Conservation (phyloP, 176 grass and related monocot genomes). For the Pharus latifolius region DNA sequence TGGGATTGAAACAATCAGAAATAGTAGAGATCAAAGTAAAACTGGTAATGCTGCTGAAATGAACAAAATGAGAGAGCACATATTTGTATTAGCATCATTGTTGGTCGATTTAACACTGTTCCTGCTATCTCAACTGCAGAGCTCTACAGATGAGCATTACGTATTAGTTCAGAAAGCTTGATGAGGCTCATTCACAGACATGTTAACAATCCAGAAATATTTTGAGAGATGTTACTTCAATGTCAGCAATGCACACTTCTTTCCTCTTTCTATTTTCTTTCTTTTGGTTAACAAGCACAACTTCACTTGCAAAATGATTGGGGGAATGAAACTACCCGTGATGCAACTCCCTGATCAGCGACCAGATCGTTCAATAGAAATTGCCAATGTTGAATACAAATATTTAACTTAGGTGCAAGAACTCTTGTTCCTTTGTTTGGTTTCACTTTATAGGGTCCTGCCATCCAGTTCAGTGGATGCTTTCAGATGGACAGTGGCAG, state of each 20-base stretch:
- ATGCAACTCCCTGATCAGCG: too few species aligned
- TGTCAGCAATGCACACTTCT: too few species aligned
- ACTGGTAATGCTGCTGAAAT: background rate
- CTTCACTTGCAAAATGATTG: background rate
- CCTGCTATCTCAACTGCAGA: background rate
- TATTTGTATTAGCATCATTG: background rate
- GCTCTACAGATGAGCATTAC: background rate
- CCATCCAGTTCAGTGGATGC: background rate
- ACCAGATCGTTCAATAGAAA: background rate
- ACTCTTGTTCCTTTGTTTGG: background rate
- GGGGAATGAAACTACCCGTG: background rate
- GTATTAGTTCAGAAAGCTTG: background rate
- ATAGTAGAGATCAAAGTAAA: background rate
- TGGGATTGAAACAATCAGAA: background rate
- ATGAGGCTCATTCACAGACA: too few species aligned
- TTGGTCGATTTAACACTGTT: background rate
- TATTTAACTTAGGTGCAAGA: background rate
- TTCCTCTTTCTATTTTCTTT: too few species aligned
- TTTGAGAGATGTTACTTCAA: background rate
- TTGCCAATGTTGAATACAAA: background rate
- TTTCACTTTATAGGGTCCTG: background rate
- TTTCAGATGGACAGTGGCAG: background rate
- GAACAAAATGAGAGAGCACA: background rate
- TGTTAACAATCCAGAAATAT: too few species aligned
- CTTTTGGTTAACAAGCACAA: too few species aligned